Base-by-base conservation (phyloP, 169 alveolate genomes). In the Cryptosporidium sp. region DNA sequence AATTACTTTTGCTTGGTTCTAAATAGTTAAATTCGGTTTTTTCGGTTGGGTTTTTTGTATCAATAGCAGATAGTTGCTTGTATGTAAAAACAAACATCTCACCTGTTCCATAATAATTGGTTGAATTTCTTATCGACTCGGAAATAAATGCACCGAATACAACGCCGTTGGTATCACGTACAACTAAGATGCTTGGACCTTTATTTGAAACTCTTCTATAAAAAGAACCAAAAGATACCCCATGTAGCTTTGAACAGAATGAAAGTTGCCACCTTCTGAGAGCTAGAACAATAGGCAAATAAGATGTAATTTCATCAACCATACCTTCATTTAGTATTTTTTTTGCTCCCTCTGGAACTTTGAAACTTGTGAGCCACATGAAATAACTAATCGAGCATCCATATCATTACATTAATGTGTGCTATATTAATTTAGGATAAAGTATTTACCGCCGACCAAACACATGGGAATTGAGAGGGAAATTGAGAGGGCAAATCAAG, bases 71-170 rank as follows among this genome's bases (percentile, higher is more conserved):
- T 85, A 70, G 29, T 71, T 69, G 73, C n/a, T 53, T 70, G 37
- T 73, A 73, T 2, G 75, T 70, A 53, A 58, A 73, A 23, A 86
- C 94, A 84, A 95, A 94, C 85, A 94, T 95, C 60, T 95, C 96
- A 33, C 95, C 96, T 23, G 97, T 93, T 48, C 97, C 97, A 60
- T 95, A 95, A 86, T 93, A 94, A 61, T 92, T 87, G 67, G 91
- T 86, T 37, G 92, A 92, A 80, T 92, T 85, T 45, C 75, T 80
- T 31, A 72, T 92, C 21, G 94, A 84, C 72, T 93, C 96, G 4
- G 93, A 94, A 26, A 94, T 85, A 89, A 95, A 95, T 12, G 95
- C 94, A 51, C 97, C 97, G 67, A 95, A 95, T 10, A 94, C 93
- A 33, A 93, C 95, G 37, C 96, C 96, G 39, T 89, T 52, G 72